Evolutionary conservation across 2,329 filamentous ascomycete genomes (phyloP).

Genomic region (Aureobasidium subglaciale): DNA sequence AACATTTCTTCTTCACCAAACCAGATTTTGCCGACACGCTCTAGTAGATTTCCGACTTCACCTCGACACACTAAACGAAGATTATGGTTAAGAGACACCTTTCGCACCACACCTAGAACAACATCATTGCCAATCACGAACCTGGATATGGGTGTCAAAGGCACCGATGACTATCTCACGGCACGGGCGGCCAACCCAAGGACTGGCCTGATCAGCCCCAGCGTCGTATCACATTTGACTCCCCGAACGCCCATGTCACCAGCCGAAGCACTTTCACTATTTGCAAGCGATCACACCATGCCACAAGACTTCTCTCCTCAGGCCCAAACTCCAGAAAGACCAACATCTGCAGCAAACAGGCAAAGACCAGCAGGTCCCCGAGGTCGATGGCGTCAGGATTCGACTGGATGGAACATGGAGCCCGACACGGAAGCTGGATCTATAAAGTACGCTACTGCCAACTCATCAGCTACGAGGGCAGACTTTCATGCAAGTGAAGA

Average conservation of each 20-base stretch:
- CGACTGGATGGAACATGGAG: conserved; percentile 21
- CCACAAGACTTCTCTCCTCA: neutral
- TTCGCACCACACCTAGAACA: neutral
- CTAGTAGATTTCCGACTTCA: neutral
- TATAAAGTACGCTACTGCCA: neutral
- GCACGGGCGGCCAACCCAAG: conserved; percentile 28
- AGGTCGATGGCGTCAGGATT: conserved; percentile 16
- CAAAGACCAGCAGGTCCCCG: neutral
- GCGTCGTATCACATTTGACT: conserved; percentile 19
- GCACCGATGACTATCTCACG: conserved; percentile 31
- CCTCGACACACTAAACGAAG: neutral
- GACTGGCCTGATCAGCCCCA: conserved; percentile 29
- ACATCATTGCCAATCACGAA: neutral
- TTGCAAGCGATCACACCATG: conserved; percentile 11
- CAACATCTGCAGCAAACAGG: neutral
- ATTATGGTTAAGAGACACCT: neutral
- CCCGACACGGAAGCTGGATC: conserved; percentile 15
- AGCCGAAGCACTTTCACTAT: conserved; percentile 25
- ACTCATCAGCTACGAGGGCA: neutral
- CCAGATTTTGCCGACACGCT: neutral
- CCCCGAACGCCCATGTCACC: conserved; percentile 24
- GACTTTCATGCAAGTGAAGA: conserved; percentile 19
- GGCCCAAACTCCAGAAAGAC: neutral
- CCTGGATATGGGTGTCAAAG: conserved; percentile 26
- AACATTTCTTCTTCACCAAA: neutral